Base-by-base conservation (phyloP, 2,329 filamentous ascomycete genomes). In the Fusarium papillatum region DNA sequence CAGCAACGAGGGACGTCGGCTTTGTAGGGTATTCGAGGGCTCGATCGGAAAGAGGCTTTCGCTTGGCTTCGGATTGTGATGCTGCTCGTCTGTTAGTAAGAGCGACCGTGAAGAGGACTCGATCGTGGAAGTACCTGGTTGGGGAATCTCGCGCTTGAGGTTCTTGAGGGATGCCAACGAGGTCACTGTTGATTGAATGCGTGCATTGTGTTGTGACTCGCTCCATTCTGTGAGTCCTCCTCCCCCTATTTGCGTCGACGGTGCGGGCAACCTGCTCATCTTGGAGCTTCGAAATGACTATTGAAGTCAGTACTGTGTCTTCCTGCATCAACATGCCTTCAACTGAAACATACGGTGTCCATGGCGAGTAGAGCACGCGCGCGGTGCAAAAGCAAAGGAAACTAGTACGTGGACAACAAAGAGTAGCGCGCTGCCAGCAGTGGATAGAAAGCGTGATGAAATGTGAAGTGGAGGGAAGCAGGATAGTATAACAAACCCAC, bases 181-280 rank as follows among this genome's bases (percentile, higher is more conserved):
- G 64, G 84, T 84, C 43, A 85, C 85, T 1, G 86, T 81, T 2
- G 83, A 81, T 62, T 87, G 88, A 14, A 84, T 81, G 63, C 90
- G 88, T 53, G 87, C 82, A 80, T 93, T 93, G 82, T 85, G 86
- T 78, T 93, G 90, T n/a, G 91, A 92, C 10, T 92, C 89, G 78
- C 85, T 88, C 76, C 91, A 88, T 79, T 92, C 90, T 13, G 86
- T 82, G 19, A 92, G 86, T 5, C 84, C 83, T 16, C 83, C 83
- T 50, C 83, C 83, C 34, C 73, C 77, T 70, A 75, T 71, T 39
- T 77, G 70, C 41, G 77, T 71, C 7, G 78, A 75, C 64, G 82
- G 82, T 11, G 79, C 80, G 26, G 81, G 82, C 36, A 84, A 72
- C 22, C 82, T 80, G 71, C 82, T 84, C 55, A 77, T 74, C 57